phyloP scores from a whole-genome alignment of 2,329 filamentous ascomycete species.

The Talaromyces sp. region DNA sequence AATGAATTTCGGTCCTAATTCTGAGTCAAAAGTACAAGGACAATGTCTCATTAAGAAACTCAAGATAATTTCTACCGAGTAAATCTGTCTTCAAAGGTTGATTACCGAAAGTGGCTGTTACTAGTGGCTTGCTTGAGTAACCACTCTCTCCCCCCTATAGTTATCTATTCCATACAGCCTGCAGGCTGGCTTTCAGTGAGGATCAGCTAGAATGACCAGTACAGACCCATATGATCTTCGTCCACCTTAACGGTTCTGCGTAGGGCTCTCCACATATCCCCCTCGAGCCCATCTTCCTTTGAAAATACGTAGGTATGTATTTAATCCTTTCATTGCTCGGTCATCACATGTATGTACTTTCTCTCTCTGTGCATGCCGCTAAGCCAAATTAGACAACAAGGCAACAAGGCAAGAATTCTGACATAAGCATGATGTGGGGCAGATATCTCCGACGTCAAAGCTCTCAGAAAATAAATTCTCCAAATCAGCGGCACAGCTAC shows the following conservation, averaged over 20 bases:
- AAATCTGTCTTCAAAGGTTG: too few relatives aligned
- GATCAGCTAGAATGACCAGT: neutral
- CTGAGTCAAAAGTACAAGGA: neutral
- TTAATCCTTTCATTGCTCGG: too few relatives aligned
- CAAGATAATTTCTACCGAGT: neutral
- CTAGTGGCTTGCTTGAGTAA: neutral
- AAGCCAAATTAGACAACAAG: neutral
- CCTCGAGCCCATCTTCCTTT: too few relatives aligned
- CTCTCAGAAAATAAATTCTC: constrained; percentile 3
- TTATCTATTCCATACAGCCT: too few relatives aligned
- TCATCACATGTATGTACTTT: too few relatives aligned
- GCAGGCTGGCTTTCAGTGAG: neutral
- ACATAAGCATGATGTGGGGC: neutral
- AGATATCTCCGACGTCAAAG: neutral
- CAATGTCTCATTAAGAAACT: neutral
- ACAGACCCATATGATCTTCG: neutral
- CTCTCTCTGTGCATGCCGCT: neutral
- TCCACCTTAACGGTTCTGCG: neutral
- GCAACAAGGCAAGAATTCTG: neutral
- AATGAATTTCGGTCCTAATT: neutral
- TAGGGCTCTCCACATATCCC: neutral
- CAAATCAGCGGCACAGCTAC: neutral
- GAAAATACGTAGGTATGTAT: too few relatives aligned
- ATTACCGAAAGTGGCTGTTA: too few relatives aligned
- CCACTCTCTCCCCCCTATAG: neutral